These are phyloP conservation scores for Candida sphagnicola DNA, from an alignment of 805 yeast species.

Conservation along the genomic window DNA sequence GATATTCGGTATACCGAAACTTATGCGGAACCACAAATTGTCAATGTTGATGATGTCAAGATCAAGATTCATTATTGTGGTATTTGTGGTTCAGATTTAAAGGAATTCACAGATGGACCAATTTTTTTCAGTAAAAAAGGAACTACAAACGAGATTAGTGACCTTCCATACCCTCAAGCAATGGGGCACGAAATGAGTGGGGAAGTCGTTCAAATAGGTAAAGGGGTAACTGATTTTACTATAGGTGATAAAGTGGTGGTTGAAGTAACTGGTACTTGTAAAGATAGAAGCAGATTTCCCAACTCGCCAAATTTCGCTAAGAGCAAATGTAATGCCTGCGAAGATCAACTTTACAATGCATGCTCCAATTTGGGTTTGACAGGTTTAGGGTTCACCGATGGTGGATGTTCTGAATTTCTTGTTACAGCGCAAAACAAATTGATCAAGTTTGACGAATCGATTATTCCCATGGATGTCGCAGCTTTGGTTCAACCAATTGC, in stretches of 20 bases:
- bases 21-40: conserved; percentile 25
- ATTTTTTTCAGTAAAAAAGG: conserved; percentile 48
- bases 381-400: conserved; percentile 55
- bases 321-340: conserved; percentile 44
- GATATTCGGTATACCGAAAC: conserved; percentile 12
- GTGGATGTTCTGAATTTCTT: conserved; percentile 50
- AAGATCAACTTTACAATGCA: conserved; percentile 47
- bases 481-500: conserved; percentile 56
- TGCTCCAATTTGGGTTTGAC: conserved; percentile 48
- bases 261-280: conserved; percentile 60
- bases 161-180: conserved; percentile 34
- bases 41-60: conserved; percentile 43
- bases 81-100: conserved; percentile 60
- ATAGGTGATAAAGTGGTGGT: conserved; percentile 68
- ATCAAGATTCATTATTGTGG: conserved; percentile 61
- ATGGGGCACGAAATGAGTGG: conserved; percentile 69
- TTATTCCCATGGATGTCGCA: conserved; percentile 40
- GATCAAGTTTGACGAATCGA: conserved; percentile 38
- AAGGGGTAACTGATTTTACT: conserved; percentile 44
- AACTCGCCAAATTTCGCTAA: conserved; percentile 22
- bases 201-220: conserved; percentile 54
- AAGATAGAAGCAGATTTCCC: conserved; percentile 41
- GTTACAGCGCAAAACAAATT: conserved; percentile 38
- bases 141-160: conserved; percentile 46
- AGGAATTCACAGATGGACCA: conserved; percentile 55